Evolutionary conservation across 1,284 basidiomycete genomes (phyloP).

Genomic region (Fistulinella cinereoalba): DNA sequence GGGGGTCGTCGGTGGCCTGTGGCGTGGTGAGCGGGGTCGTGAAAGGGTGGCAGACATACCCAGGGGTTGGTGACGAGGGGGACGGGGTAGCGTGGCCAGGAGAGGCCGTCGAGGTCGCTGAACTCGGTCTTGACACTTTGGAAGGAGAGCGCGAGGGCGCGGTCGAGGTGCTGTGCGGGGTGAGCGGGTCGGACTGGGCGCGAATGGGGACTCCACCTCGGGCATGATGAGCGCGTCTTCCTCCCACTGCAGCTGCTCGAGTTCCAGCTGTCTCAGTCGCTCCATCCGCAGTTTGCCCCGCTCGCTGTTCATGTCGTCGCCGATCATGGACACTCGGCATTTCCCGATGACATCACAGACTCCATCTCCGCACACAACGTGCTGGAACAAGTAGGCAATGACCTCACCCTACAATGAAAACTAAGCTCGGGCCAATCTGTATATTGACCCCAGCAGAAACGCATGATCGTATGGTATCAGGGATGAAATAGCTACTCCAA

Average conservation of each 20-base stretch:
- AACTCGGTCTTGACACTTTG: conserved; percentile 47
- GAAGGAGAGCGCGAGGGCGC: conserved; percentile 40
- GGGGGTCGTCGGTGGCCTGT: conserved; percentile 29
- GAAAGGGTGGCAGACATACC: conserved; percentile 18
- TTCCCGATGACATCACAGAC: conserved; percentile 1
- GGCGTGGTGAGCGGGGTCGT: conserved; percentile 2
- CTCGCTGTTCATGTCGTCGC: conserved; percentile 13
- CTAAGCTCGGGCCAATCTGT: too few relatives aligned
- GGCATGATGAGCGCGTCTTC: conserved; percentile 49
- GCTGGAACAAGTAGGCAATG: too few relatives aligned
- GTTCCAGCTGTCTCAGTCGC: conserved; percentile 36
- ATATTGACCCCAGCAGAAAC: too few relatives aligned
- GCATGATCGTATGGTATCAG: too few relatives aligned
- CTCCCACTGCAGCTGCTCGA: conserved; percentile 48
- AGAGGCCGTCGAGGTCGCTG: conserved; percentile 47
- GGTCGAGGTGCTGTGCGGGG: conserved; percentile 38
- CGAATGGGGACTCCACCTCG: conserved; percentile 34
- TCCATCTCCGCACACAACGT: too few relatives aligned
- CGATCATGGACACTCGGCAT: conserved; percentile 11
- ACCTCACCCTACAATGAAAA: too few relatives aligned
- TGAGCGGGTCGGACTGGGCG: neutral
- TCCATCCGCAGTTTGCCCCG: conserved; percentile 32
- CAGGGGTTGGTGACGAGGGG: conserved; percentile 24
- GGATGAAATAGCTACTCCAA: too few relatives aligned
- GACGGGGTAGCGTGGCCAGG: conserved; percentile 36